Percentiles rank a stretch among this genome's conserved stretches.
Evolutionary conservation across 2,329 filamentous ascomycete species (phyloP).

Genomic region (Pseudogymnoascus sp.): DNA sequence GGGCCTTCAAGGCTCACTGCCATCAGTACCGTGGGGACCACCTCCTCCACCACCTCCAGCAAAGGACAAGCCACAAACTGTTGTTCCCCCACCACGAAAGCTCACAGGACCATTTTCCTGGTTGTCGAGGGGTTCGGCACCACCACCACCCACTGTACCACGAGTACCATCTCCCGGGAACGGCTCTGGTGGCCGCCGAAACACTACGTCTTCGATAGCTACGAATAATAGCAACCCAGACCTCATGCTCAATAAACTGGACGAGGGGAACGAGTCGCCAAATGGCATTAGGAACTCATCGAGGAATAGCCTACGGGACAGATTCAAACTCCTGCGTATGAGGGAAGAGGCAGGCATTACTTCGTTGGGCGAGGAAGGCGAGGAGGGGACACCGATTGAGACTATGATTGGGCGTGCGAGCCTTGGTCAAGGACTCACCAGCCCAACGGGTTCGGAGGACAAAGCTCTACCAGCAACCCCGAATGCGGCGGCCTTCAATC

Average conservation of each 20-base stretch:
- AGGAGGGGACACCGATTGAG: constrained; percentile 36
- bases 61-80: constrained; percentile 19
- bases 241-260: constrained; percentile 68
- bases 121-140: constrained; percentile 64
- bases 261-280: constrained; percentile 64
- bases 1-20: constrained; percentile 66
- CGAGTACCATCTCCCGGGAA: constrained; percentile 27
- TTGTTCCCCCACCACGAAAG: constrained; percentile 52
- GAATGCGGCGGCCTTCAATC: constrained; percentile 59
- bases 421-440: constrained; percentile 36
- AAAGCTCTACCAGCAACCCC: constrained; percentile 33
- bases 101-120: constrained; percentile 84
- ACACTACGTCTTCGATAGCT: constrained; percentile 73
- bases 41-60: constrained; percentile 34
- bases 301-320: constrained; percentile 65
- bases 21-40: constrained; percentile 67
- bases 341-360: constrained; percentile 62
- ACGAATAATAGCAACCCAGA: constrained; percentile 77
- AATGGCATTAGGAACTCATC: constrained; percentile 39
- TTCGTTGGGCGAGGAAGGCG: constrained; percentile 44
- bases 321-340: constrained; percentile 72
- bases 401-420: constrained; percentile 38
- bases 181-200: constrained; percentile 46
- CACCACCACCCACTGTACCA: constrained; percentile 44
- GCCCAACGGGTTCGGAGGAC: constrained; percentile 32